Conservation (phyloP, 2,329 filamentous ascomycete species). For the Venturia pyrina region DNA sequence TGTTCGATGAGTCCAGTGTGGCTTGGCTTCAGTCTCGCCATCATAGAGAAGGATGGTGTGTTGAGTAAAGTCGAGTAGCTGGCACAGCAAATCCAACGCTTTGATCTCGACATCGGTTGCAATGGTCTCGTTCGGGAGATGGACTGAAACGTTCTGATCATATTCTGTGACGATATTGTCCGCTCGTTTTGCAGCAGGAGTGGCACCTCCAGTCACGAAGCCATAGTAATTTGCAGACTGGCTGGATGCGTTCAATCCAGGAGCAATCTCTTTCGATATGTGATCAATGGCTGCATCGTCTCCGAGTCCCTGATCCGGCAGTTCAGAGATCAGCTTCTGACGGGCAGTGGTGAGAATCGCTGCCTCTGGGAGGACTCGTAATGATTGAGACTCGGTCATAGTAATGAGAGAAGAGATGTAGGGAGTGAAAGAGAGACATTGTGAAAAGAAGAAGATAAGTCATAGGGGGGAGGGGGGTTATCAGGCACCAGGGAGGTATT, state of each 20-base stretch:
- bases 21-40: conserved; percentile 31
- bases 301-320: conserved; percentile 34
- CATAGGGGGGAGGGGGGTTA: too few relatives aligned
- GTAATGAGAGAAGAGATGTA: not conserved
- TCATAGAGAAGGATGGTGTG: not conserved
- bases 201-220: conserved; percentile 75
- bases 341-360: conserved; percentile 23
- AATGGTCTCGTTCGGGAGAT: conserved; percentile 66
- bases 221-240: conserved; percentile 58
- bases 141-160: conserved; percentile 79
- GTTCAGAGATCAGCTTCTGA: conserved; percentile 23
- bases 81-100: conserved; percentile 58
- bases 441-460: not conserved
- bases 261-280: conserved; percentile 35
- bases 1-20: conserved; percentile 58
- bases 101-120: conserved; percentile 67
- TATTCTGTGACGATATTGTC: conserved; percentile 73
- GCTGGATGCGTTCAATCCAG: conserved; percentile 56
- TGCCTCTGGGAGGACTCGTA: conserved; percentile 25
- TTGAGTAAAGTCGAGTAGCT: conserved; percentile 42
- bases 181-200: conserved; percentile 69
- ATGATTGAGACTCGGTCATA: not conserved
- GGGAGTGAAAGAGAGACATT: not conserved
- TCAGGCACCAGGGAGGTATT: too few relatives aligned
- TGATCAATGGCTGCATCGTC: conserved; percentile 33